Evolutionary conservation across 331 rosid genomes (phyloP).

Genomic region (Stylosanthes scabra): DNA sequence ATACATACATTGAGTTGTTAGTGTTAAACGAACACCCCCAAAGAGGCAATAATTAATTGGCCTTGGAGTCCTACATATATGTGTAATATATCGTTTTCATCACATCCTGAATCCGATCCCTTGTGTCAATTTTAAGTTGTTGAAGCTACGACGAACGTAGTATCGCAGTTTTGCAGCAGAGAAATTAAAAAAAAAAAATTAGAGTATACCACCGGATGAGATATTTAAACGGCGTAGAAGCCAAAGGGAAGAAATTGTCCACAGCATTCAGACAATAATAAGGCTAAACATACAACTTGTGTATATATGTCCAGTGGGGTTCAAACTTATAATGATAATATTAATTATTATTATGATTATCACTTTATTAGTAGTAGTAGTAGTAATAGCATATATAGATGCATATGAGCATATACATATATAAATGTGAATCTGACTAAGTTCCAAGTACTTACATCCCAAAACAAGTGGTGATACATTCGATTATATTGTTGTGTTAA

Average conservation of each 20-base stretch:
- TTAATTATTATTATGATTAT: too few relatives aligned
- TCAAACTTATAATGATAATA: too few relatives aligned
- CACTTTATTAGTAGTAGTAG: too few relatives aligned
- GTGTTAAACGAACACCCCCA: not conserved
- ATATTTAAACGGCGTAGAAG: constrained; percentile 58
- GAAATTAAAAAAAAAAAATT: too few relatives aligned
- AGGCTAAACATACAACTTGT: too few relatives aligned
- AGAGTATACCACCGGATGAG: too few relatives aligned
- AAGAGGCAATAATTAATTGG: not conserved
- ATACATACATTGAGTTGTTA: too few relatives aligned
- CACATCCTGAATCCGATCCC: not conserved
- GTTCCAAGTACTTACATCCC: constrained; percentile 54
- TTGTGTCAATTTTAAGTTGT: constrained; percentile 7
- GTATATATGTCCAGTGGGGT: too few relatives aligned
- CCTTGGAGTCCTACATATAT: not conserved
- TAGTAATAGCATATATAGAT: too few relatives aligned
- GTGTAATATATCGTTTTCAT: not conserved
- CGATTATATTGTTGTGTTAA: constrained; percentile 55
- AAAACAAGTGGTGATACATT: constrained; percentile 66
- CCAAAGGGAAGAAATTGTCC: constrained; percentile 57
- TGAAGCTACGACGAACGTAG: not conserved
- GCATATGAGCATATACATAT: too few relatives aligned
- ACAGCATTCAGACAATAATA: not conserved
- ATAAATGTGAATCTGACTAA: constrained; percentile 42
- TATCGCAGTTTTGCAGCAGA: not conserved